Percentiles rank a stretch among this genome's conserved stretches.
phyloP scores from a whole-genome alignment of 208 protist species.

The Sergeia podlipaevii region DNA sequence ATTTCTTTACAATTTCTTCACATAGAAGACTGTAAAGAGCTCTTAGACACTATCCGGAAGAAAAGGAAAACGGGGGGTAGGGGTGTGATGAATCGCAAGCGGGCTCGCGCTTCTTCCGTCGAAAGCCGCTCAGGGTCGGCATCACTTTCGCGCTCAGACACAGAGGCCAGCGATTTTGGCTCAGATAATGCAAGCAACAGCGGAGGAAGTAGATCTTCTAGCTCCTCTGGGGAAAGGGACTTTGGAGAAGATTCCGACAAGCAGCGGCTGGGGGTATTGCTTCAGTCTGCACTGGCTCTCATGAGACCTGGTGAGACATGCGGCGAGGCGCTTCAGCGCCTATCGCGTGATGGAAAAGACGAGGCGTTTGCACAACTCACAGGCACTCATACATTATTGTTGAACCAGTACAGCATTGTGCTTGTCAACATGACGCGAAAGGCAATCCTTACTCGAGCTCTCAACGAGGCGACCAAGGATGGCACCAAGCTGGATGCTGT shows the following conservation, averaged over 20 bases:
- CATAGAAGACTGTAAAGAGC: too few relatives aligned
- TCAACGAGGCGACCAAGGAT: slow-evolving; percentile 12
- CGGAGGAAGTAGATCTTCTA: too few relatives aligned
- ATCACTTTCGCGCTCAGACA: too few relatives aligned
- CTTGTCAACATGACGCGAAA: slow-evolving; percentile 34
- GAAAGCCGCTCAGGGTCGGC: too few relatives aligned
- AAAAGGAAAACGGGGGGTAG: too few relatives aligned
- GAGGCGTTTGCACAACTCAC: slow-evolving; percentile 15
- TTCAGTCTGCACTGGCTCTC: slow-evolving; percentile 12
- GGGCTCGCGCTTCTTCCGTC: too few relatives aligned
- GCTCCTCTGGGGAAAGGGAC: too few relatives aligned
- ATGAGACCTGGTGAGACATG: slow-evolving; percentile 24
- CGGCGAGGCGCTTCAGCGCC: slow-evolving; percentile 18
- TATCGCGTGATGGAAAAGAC: slow-evolving; percentile 1
- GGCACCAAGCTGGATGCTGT: slow-evolving; percentile 7
- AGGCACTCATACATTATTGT: slow-evolving; percentile 16
- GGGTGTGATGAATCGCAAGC: too few relatives aligned
- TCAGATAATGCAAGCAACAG: too few relatives aligned
- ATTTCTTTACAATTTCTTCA: too few relatives aligned
- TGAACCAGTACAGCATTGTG: slow-evolving; percentile 29
- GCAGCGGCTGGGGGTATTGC: slow-evolving; percentile 13
- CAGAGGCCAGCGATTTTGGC: too few relatives aligned
- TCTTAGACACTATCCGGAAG: too few relatives aligned
- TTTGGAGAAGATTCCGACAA: slow-evolving; percentile 24
- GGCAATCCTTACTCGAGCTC: slow-evolving; percentile 23